Percentiles rank a stretch among this genome's conserved stretches.
These are phyloP conservation scores for Geosmithia putterillii DNA, from an alignment of 2,329 filamentous ascomycete species.

Conservation along the genomic window DNA sequence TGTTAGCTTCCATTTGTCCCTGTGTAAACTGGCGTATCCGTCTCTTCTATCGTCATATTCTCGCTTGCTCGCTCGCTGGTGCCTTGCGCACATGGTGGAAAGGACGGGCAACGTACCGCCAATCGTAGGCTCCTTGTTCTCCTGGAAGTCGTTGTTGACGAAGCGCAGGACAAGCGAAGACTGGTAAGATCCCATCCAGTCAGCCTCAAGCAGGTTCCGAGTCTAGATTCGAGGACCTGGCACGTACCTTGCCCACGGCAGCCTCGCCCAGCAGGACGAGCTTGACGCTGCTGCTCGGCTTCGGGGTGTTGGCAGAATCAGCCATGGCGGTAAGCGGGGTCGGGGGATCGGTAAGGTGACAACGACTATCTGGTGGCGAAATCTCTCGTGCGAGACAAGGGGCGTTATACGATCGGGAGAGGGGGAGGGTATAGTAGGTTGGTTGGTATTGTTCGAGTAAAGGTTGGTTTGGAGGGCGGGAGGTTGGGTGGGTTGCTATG, in stretches of 20 bases:
- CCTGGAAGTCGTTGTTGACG: conserved; percentile 99
- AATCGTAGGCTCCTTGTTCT: conserved; percentile 99
- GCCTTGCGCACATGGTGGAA: background rate
- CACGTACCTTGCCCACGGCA: conserved; percentile 85
- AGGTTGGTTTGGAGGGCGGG: background rate
- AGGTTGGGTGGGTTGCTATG: background rate
- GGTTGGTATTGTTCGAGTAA: background rate
- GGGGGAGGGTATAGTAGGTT: background rate
- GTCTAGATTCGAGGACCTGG: background rate
- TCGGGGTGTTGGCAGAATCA: conserved; percentile 52
- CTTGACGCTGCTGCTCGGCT: conserved; percentile 99
- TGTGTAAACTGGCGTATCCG: background rate
- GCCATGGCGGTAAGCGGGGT: conserved; percentile 11
- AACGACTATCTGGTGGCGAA: background rate
- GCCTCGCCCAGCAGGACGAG: conserved; percentile 95
- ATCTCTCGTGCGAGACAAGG: background rate
- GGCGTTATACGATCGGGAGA: background rate
- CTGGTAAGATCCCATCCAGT: conserved; percentile 35
- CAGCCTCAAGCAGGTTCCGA: conserved; percentile 6
- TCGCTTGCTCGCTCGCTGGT: conserved; percentile 4
- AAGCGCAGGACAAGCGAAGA: conserved; percentile 96
- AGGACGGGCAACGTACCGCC: conserved; percentile 64
- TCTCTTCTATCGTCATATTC: background rate
- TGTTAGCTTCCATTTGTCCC: background rate
- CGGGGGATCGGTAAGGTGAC: background rate